Percentiles rank a stretch among this genome's conserved stretches.
These are phyloP conservation scores for Russula sp. DNA, from an alignment of 768 basidiomycete genomes.

Conservation along the genomic window DNA sequence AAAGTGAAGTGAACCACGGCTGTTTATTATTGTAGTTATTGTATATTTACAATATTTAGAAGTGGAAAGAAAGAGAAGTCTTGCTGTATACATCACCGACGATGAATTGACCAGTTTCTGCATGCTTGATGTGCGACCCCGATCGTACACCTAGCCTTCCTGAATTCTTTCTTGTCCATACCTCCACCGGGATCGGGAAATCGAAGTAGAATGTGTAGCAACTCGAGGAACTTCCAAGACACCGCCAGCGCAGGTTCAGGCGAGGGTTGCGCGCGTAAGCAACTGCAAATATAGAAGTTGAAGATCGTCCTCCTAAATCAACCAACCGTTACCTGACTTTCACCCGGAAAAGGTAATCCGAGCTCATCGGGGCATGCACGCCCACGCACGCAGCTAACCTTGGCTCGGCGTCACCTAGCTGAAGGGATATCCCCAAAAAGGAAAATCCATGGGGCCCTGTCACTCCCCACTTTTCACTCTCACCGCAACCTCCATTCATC, in stretches of 20 bases:
- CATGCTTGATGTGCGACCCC: not conserved
- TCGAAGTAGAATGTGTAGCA: not conserved
- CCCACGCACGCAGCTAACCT: not conserved
- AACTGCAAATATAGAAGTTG: not conserved
- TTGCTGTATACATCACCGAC: not conserved
- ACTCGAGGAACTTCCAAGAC: not conserved
- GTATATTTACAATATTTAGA: slow-evolving; percentile 23
- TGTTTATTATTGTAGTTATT: slow-evolving; percentile 26
- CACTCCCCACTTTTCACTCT: not conserved
- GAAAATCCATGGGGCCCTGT: not conserved
- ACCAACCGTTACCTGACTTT: slow-evolving; percentile 1
- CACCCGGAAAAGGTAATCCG: slow-evolving; percentile 11
- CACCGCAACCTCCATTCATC: slow-evolving; percentile 6
- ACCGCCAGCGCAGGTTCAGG: not conserved
- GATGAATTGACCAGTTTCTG: slow-evolving; percentile 6
- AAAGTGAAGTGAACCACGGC: slow-evolving; percentile 14
- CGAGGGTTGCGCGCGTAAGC: not conserved
- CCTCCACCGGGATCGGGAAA: not conserved
- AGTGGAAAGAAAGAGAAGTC: slow-evolving; percentile 18
- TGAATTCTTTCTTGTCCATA: not conserved
- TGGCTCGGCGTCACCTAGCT: slow-evolving; percentile 5
- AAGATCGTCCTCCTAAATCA: slow-evolving; percentile 9
- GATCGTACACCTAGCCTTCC: not conserved
- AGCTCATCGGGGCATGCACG: slow-evolving; percentile 14
- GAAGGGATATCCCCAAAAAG: not conserved